These are phyloP conservation scores for Rhododendron henanense DNA, from an alignment of 148 eudicot genomes.

Conservation along the genomic window DNA sequence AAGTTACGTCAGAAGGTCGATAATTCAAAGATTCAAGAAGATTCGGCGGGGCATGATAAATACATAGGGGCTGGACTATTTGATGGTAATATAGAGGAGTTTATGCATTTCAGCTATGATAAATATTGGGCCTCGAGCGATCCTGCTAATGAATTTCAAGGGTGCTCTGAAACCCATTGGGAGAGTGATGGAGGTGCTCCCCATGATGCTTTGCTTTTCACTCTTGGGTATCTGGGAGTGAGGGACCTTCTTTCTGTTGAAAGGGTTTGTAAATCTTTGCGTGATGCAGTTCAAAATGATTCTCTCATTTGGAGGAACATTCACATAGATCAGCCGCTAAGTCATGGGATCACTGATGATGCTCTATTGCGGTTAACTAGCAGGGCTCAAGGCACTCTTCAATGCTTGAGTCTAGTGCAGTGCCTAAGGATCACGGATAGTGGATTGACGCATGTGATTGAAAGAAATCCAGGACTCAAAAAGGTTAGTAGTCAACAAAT, in stretches of 20 bases:
- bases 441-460: conserved; percentile 35
- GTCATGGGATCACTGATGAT: conserved; percentile 30
- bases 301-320: conserved; percentile 40
- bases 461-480: conserved; percentile 31
- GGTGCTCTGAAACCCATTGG: not conserved
- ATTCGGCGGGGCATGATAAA: not conserved
- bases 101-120: conserved; percentile 17
- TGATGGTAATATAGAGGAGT: conserved; percentile 19
- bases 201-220: conserved; percentile 30
- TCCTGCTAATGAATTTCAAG: conserved; percentile 11
- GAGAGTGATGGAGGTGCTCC: conserved; percentile 26
- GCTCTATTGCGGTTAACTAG: conserved; percentile 29
- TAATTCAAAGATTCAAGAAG: not conserved
- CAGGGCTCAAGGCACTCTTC: conserved; percentile 46
- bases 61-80: not conserved
- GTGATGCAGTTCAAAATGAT: conserved; percentile 34
- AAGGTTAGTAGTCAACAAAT: conserved; percentile 26
- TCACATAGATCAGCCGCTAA: conserved; percentile 27
- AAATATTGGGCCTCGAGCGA: conserved; percentile 5
- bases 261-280: conserved; percentile 43
- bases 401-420: conserved; percentile 32
- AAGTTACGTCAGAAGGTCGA: not conserved
- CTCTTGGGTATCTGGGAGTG: conserved; percentile 37
- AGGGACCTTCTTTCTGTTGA: conserved; percentile 43
- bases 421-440: conserved; percentile 32